phyloP scores from a whole-genome alignment of 441 rosid species.

The Populus hybrid region DNA sequence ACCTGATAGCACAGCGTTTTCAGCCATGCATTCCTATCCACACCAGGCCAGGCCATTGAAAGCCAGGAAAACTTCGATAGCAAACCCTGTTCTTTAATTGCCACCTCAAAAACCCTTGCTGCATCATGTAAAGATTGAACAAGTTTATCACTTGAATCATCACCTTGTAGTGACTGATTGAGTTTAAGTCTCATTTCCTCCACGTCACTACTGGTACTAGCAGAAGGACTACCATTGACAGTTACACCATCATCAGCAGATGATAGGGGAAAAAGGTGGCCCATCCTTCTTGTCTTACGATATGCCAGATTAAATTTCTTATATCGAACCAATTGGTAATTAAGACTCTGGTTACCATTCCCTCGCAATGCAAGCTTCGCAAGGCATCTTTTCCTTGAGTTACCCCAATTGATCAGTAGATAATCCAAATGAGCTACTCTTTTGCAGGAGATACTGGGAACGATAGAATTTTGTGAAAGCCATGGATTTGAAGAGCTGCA shows the following conservation, averaged over 20 bases:
- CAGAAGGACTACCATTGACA: slow-evolving; percentile 58
- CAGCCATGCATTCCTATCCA: slow-evolving; percentile 82
- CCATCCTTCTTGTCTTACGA: slow-evolving; percentile 39
- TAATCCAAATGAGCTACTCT: slow-evolving; percentile 35
- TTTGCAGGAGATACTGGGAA: slow-evolving; percentile 34
- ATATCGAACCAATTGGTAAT: slow-evolving; percentile 24
- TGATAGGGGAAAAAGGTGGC: slow-evolving; percentile 40
- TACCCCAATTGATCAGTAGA: slow-evolving; percentile 45
- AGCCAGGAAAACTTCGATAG: slow-evolving; percentile 72
- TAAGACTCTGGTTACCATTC: slow-evolving; percentile 24
- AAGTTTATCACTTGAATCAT: slow-evolving; percentile 68
- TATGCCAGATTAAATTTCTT: slow-evolving; percentile 25
- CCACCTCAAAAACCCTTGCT: slow-evolving; percentile 85
- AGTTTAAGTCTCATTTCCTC: slow-evolving; percentile 75
- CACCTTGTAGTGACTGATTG: slow-evolving; percentile 60
- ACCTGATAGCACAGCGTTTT: slow-evolving; percentile 98
- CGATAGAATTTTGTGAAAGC: slow-evolving; percentile 40
- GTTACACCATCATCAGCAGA: slow-evolving; percentile 78
- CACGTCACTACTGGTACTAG: slow-evolving; percentile 50
- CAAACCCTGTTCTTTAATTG: slow-evolving; percentile 59
- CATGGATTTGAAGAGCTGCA: slow-evolving; percentile 47
- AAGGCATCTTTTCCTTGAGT: slow-evolving; percentile 43
- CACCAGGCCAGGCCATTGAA: slow-evolving; percentile 85
- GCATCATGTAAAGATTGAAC: slow-evolving; percentile 87
- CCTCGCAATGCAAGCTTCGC: slow-evolving; percentile 33